Percentiles rank a stretch among this genome's conserved stretches.
phyloP scores from a whole-genome alignment of 2,329 filamentous ascomycete genomes.

The Pseudodiploospora longispora region DNA sequence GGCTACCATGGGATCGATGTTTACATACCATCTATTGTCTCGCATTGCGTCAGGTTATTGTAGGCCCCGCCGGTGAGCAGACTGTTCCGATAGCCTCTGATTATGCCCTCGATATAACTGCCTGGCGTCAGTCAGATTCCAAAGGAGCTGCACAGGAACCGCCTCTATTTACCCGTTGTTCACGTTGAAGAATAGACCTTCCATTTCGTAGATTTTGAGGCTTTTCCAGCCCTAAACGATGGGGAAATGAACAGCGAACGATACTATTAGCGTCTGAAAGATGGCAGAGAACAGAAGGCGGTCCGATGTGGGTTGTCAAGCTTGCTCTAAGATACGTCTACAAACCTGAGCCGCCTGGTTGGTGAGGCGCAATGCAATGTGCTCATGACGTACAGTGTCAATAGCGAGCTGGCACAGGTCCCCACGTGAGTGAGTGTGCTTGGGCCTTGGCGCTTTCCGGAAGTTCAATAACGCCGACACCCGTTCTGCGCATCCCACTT shows the following conservation, averaged over 20 bases:
- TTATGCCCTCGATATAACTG: slow-evolving; percentile 95
- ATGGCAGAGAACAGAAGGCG: too few relatives aligned
- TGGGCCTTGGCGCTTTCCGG: slow-evolving; percentile 10
- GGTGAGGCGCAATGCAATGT: too few relatives aligned
- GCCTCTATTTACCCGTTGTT: slow-evolving; percentile 66
- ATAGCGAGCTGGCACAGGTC: slow-evolving; percentile 1
- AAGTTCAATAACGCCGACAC: slow-evolving; percentile 17
- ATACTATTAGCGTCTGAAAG: too few relatives aligned
- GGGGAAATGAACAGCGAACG: neutral
- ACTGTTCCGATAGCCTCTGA: slow-evolving; percentile 91
- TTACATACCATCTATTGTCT: slow-evolving; percentile 80
- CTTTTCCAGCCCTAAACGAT: too few relatives aligned
- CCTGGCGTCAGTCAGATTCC: slow-evolving; percentile 4
- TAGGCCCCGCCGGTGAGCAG: slow-evolving; percentile 88
- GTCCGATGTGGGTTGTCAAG: too few relatives aligned
- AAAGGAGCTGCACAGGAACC: neutral
- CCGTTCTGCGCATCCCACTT: slow-evolving; percentile 19
- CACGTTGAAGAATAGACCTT: slow-evolving; percentile 90
- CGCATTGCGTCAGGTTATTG: slow-evolving; percentile 92
- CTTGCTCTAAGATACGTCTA: too few relatives aligned
- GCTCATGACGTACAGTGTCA: too few relatives aligned
- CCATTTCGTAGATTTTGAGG: slow-evolving; percentile 46
- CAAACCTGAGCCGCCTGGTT: too few relatives aligned
- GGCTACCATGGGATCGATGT: neutral
- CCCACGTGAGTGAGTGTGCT: slow-evolving; percentile 14